Percentiles rank a stretch among this genome's conserved stretches.
Evolutionary conservation across 2,329 filamentous ascomycete genomes (phyloP).

Genomic region (Nemania bipapillata): DNA sequence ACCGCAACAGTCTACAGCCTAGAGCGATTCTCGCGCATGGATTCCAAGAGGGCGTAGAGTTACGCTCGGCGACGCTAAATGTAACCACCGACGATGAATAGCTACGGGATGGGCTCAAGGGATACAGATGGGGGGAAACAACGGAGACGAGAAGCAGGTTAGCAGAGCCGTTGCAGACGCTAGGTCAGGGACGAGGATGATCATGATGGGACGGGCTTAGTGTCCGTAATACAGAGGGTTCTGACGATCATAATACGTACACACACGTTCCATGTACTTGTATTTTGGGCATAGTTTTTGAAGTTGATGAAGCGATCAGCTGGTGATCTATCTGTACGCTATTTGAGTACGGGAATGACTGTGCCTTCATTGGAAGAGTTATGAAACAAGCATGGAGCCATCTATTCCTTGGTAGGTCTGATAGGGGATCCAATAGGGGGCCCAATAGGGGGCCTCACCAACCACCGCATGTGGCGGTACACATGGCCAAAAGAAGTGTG

Average conservation of each 20-base stretch:
- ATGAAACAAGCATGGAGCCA: not conserved
- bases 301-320: not conserved
- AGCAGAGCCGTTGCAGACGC: not conserved
- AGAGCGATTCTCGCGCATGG: not conserved
- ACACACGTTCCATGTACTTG: conserved; percentile 2
- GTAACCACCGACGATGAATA: not conserved
- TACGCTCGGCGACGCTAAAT: not conserved
- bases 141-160: conserved; percentile 1
- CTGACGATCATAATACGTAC: conserved; percentile 20
- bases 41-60: not conserved
- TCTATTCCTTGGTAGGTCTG: no score
- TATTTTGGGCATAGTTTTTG: not conserved
- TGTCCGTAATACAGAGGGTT: conserved; percentile 12
- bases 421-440: not conserved
- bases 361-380: not conserved
- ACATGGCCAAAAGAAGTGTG: not conserved
- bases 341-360: not conserved
- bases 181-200: not conserved
- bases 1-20: not conserved
- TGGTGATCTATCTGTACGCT: not conserved
- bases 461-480: conserved; percentile 18
- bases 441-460: not conserved
- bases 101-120: not conserved
- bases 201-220: not conserved
- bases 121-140: conserved; percentile 1